Conservation (phyloP, 352 stramenopile species). For the Pythium biforme region DNA sequence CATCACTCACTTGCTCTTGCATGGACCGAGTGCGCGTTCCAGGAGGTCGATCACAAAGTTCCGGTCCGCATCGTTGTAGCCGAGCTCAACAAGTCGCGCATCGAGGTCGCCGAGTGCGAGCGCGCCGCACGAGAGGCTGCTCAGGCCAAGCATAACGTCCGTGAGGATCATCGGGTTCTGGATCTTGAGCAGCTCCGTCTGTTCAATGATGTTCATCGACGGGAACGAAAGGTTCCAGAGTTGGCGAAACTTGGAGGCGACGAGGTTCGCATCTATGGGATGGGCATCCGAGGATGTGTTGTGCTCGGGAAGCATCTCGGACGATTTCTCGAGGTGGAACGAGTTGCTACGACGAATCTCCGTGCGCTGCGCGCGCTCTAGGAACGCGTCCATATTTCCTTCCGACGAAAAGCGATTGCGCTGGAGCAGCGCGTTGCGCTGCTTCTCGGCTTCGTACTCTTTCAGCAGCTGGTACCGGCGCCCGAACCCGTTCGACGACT, state of each 20-base stretch:
- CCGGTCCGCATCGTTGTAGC: slow-evolving; percentile 56
- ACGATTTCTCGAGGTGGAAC: slow-evolving; percentile 45
- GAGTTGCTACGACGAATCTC: slow-evolving; percentile 42
- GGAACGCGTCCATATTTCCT: slow-evolving; percentile 41
- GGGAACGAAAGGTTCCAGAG: slow-evolving; percentile 79
- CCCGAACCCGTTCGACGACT: slow-evolving; percentile 22
- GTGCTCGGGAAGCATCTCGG: slow-evolving; percentile 24
- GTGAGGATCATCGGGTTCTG: slow-evolving; percentile 61
- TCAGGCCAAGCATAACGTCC: slow-evolving; percentile 81
- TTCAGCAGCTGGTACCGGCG: slow-evolving; percentile 25
- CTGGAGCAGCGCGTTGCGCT: slow-evolving; percentile 24
- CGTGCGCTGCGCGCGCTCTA: slow-evolving; percentile 29
- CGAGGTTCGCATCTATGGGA: background rate
- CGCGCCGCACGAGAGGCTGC: slow-evolving; percentile 62
- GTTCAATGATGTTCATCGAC: slow-evolving; percentile 64
- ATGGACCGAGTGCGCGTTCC: slow-evolving; percentile 26
- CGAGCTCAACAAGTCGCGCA: slow-evolving; percentile 53
- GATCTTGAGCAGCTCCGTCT: slow-evolving; percentile 59
- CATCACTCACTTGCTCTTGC: slow-evolving; percentile 12
- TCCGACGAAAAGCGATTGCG: slow-evolving; percentile 59
- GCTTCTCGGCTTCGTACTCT: slow-evolving; percentile 23
- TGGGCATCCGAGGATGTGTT: background rate
- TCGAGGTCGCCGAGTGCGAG: slow-evolving; percentile 60
- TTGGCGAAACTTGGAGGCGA: slow-evolving; percentile 59
- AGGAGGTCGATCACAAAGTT: slow-evolving; percentile 56